These are phyloP conservation scores for Biscogniauxia sp. DNA, from an alignment of 2,329 filamentous ascomycete genomes.

Conservation along the genomic window DNA sequence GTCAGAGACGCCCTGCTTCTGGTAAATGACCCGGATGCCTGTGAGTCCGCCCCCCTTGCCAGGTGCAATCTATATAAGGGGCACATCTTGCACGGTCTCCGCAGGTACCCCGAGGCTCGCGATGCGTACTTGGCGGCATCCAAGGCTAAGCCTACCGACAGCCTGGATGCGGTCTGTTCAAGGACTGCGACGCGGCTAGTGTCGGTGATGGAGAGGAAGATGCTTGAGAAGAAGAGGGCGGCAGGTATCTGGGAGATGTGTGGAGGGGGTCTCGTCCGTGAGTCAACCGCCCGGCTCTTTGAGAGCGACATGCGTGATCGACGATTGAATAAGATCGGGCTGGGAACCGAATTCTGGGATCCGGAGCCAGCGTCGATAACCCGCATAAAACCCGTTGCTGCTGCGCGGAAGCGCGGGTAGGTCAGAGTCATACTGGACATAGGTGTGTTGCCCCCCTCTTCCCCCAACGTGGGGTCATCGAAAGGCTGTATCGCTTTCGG, in stretches of 20 bases:
- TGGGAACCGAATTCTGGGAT: neutral
- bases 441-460: too few species aligned
- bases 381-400: neutral
- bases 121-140: conserved; percentile 16
- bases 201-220: neutral
- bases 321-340: neutral
- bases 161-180: conserved; percentile 8
- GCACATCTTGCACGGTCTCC: conserved; percentile 14
- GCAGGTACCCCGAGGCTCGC: conserved; percentile 12
- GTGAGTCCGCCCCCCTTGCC: conserved; percentile 23
- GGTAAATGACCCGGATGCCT: conserved; percentile 19
- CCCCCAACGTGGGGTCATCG: neutral
- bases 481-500: neutral
- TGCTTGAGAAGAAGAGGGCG: neutral
- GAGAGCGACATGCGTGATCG: neutral
- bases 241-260: neutral
- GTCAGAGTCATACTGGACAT: too few species aligned
- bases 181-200: neutral
- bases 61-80: conserved; percentile 22
- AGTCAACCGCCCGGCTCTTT: neutral
- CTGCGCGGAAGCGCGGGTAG: neutral
- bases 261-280: neutral
- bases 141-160: neutral
- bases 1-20: conserved; percentile 17
- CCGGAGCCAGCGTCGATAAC: neutral